These are phyloP conservation scores for Piper longum DNA, from an alignment of 164 flowering plant genomes.

Conservation along the genomic window DNA sequence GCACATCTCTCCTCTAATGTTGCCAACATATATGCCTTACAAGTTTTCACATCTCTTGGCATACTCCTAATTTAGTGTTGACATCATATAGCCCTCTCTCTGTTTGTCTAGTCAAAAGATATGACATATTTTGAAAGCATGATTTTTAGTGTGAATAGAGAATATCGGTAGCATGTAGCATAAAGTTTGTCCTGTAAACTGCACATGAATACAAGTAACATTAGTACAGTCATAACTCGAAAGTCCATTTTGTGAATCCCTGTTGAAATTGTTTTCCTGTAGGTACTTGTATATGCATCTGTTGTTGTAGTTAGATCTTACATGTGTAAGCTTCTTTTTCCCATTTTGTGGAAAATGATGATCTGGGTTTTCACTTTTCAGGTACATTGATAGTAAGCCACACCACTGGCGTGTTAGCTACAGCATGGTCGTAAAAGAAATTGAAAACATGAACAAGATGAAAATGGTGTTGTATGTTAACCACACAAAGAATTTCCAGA, in stretches of 20 bases:
- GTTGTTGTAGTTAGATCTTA: neutral
- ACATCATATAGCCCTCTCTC: too few relatives aligned
- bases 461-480: conserved; percentile 46
- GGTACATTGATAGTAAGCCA: conserved; percentile 72
- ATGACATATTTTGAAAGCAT: neutral
- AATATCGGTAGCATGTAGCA: neutral
- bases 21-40: too few relatives aligned
- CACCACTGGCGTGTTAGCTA: conserved; percentile 55
- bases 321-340: neutral
- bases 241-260: too few relatives aligned
- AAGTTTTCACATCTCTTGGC: too few relatives aligned
- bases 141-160: neutral
- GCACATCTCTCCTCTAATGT: too few relatives aligned
- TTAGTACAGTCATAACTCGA: neutral
- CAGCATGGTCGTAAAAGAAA: conserved; percentile 50
- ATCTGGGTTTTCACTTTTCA: conserved; percentile 23
- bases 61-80: too few relatives aligned
- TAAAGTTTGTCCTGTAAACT: neutral
- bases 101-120: too few relatives aligned
- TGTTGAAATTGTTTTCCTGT: too few relatives aligned
- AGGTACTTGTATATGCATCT: too few relatives aligned
- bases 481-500: conserved; percentile 80
- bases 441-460: conserved; percentile 68
- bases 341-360: conserved; percentile 1
- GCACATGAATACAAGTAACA: neutral